Evolutionary conservation across 768 basidiomycete species (phyloP).

Genomic region (Termitomyces sp.): DNA sequence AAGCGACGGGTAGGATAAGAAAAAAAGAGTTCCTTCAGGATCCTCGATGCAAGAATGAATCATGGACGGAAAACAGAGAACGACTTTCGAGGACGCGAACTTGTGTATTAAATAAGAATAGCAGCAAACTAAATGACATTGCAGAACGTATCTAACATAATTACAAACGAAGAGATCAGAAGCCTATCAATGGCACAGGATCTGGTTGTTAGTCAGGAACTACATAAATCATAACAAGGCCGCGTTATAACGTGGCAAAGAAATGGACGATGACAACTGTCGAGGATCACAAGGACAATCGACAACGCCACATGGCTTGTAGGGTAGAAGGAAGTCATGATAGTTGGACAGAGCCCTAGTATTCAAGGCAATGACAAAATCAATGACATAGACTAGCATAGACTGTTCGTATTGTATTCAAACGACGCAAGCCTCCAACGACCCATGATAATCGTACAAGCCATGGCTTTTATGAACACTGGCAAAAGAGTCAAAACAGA

Average conservation of each 20-base stretch:
- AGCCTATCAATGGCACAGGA: neutral
- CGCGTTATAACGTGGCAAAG: neutral
- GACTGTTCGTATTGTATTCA: neutral
- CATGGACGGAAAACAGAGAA: neutral
- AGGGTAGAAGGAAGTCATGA: neutral
- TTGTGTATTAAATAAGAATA: neutral
- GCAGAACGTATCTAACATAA: neutral
- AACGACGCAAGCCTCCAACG: neutral
- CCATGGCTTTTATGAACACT: neutral
- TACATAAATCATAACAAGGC: neutral
- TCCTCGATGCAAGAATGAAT: neutral
- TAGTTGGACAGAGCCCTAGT: neutral
- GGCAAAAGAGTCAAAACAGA: neutral
- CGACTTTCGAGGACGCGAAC: neutral
- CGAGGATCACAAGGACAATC: neutral
- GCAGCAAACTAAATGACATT: neutral
- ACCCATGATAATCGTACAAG: neutral
- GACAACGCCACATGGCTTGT: neutral
- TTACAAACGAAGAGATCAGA: neutral
- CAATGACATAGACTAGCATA: neutral
- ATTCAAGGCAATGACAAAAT: neutral
- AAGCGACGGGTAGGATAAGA: conserved; percentile 6
- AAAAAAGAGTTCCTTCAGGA: neutral
- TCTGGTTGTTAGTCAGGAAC: neutral
- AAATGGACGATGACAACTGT: neutral